Base-by-base conservation (phyloP, 495 filamentous ascomycete genomes). In the Penicillium dipodomyicola region DNA sequence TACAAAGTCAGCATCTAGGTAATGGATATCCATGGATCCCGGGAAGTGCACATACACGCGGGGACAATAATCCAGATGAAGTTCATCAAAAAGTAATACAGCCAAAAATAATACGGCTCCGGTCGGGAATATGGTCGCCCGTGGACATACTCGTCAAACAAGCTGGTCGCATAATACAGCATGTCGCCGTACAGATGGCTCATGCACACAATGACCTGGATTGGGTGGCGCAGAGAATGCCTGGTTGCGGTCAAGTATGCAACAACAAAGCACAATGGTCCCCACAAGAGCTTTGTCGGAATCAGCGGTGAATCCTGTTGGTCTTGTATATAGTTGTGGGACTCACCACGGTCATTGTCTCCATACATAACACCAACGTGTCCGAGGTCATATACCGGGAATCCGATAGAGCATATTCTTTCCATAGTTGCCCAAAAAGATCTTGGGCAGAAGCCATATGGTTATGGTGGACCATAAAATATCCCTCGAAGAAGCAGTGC, bases 11-110 rank as follows among this genome's bases (percentile, higher is more conserved):
- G 62, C 57, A 23, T 10, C n/a, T n/a, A n/a, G n/a, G 14, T 30
- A 48, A 52, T 30, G 15, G 23, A 9, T 30, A n/a, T 29, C 0
- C 23, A 23, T 23, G 23, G 23, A 23, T 23, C 41, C 20, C n/a
- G 42, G 40, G 42, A 23, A 43, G 7, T 35, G 30, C 22, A 45
- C 81, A 66, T 66, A 84, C 81, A 70, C 27, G 70, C 67, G 3
- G 91, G 92, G 56, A 96, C 80, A 14, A 94, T 76, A 33, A 86
- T 90, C 92, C 92, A 96, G 50, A 92, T 88, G 45, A 84, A 77
- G 65, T 96, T 96, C 82, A 96, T 87, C 17, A 87, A 79, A 20
- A 92, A 82, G 65, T 89, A 96, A 67, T 96, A 96, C 14, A 86
- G 71, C 90, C 91, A 96, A 67, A 89, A 96, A 67, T 95, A 96